phyloP scores from a whole-genome alignment of 2,329 filamentous ascomycete species.

The Sporothrix schenckii region DNA sequence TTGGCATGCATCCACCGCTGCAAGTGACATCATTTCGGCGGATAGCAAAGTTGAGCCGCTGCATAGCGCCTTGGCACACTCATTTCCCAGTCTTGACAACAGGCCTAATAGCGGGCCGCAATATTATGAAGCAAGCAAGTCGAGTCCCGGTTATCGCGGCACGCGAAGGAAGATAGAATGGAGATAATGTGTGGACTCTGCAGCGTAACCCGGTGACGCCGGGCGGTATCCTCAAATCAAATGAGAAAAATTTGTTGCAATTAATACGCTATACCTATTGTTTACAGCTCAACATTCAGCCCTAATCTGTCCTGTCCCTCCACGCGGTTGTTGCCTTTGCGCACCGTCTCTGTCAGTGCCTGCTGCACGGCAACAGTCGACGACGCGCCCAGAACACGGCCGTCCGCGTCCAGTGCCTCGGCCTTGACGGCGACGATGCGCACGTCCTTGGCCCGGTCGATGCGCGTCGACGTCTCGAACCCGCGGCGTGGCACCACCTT shows the following conservation, averaged over 20 bases:
- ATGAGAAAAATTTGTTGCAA: neutral
- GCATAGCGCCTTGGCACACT: no score
- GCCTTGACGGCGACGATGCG: constrained; percentile 18
- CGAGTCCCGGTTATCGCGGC: no score
- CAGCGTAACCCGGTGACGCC: no score
- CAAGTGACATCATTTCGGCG: no score
- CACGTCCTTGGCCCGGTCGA: neutral
- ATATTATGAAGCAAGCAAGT: no score
- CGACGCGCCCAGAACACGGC: constrained; percentile 1
- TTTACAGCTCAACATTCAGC: neutral
- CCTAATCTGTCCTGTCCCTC: neutral
- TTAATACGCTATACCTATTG: neutral
- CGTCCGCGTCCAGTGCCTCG: constrained; percentile 19
- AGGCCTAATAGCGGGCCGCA: no score
- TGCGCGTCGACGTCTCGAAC: constrained; percentile 31
- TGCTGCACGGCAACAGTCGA: neutral
- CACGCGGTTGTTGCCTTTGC: neutral
- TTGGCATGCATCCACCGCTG: no score
- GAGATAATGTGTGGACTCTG: no score
- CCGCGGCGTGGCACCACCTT: constrained; percentile 24
- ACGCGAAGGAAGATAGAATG: no score
- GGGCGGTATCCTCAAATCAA: no score
- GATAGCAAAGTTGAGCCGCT: no score
- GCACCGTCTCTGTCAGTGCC: neutral
- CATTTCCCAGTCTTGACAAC: no score